Conservation (phyloP, 176 grass and related monocot genomes). For the Elaeis guineensis region DNA sequence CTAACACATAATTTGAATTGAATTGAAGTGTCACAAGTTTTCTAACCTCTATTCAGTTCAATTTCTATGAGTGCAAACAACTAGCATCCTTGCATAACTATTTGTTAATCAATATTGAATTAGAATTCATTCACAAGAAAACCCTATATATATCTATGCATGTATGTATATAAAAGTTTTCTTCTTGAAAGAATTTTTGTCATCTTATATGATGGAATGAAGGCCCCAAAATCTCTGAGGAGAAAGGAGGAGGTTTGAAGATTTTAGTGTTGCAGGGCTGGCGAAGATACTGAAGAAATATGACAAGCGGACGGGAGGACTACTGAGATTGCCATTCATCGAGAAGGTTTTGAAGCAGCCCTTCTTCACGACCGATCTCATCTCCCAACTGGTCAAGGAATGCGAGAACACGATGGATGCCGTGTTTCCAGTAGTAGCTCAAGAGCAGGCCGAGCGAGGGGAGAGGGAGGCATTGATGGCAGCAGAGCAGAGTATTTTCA, state of each 20-base stretch:
- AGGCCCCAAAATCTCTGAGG: background rate
- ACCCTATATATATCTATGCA: too few species aligned
- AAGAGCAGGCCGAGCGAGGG: background rate
- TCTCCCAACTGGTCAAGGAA: constrained; percentile 54
- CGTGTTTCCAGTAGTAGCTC: constrained; percentile 21
- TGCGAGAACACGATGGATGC: constrained; percentile 58
- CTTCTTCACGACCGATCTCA: constrained; percentile 78
- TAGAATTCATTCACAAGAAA: too few species aligned
- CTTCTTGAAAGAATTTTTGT: background rate
- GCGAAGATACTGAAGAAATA: constrained; percentile 88
- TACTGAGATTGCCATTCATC: constrained; percentile 64
- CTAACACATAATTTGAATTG: too few species aligned
- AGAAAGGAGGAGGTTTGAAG: background rate
- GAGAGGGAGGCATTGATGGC: background rate
- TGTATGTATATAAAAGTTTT: too few species aligned
- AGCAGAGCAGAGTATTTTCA: constrained; percentile 43
- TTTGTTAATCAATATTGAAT: too few species aligned
- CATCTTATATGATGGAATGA: background rate
- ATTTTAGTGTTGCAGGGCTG: constrained; percentile 27
- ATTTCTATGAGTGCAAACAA: too few species aligned
- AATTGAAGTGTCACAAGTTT: too few species aligned
- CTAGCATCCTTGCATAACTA: too few species aligned
- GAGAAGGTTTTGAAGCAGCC: constrained; percentile 60
- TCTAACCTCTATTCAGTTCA: too few species aligned
- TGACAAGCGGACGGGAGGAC: constrained; percentile 56